Percentiles rank a stretch among this genome's conserved stretches.
Conservation (phyloP, 2,329 filamentous ascomycete genomes). For the Phaeosphaeriaceae sp. region DNA sequence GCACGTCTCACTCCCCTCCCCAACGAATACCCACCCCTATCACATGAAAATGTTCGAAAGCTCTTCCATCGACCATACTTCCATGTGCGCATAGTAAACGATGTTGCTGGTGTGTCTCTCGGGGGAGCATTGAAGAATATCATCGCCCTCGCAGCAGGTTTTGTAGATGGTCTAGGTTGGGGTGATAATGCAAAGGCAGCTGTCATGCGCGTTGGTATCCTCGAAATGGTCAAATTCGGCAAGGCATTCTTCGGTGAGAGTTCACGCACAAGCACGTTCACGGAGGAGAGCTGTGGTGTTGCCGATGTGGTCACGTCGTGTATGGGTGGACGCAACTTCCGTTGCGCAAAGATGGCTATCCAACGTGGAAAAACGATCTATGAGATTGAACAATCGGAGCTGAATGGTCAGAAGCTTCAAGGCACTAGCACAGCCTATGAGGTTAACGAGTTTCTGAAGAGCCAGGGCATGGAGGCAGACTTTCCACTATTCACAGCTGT, state of each 20-base stretch:
- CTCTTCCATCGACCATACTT: conserved; percentile 98
- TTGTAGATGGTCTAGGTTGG: conserved; percentile 94
- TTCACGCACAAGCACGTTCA: conserved; percentile 84
- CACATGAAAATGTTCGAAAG: conserved; percentile 80
- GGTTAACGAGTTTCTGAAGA: conserved; percentile 86
- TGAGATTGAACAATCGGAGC: conserved; percentile 85
- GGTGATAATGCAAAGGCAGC: conserved; percentile 99
- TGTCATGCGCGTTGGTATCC: conserved; percentile 91
- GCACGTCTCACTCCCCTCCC: conserved; percentile 79
- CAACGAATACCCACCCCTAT: conserved; percentile 81
- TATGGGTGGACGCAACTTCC: conserved; percentile 89
- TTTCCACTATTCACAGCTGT: conserved; percentile 95
- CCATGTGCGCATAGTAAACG: conserved; percentile 90
- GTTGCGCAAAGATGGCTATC: conserved; percentile 87
- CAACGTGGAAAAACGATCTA: conserved; percentile 79
- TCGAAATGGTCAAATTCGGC: conserved; percentile 97
- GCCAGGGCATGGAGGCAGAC: conserved; percentile 75
- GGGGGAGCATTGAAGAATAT: conserved; percentile 97
- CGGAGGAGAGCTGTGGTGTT: conserved; percentile 94
- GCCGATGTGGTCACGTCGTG: conserved; percentile 96
- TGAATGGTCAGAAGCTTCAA: conserved; percentile 97
- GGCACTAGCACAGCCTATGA: conserved; percentile 91
- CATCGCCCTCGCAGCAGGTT: conserved; percentile 90
- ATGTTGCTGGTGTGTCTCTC: conserved; percentile 96
- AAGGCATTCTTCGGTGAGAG: conserved; percentile 89